Evolutionary conservation across 2,329 filamentous ascomycete species (phyloP), one percentile per base, ranked within the genome.

Genomic region (Blumeria hordei): DNA sequence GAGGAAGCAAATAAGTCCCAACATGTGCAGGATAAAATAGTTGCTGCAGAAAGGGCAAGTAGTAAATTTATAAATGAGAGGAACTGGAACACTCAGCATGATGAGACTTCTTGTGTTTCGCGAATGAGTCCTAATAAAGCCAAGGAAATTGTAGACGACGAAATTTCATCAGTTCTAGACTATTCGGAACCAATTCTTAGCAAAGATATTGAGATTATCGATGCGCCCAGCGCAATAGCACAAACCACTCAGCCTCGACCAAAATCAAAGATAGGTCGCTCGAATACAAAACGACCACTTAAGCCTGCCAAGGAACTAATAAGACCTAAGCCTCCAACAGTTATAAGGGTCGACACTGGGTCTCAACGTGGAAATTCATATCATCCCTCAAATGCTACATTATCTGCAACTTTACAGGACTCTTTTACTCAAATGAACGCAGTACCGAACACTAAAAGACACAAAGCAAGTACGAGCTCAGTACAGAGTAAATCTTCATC

Each of bases 311-410:
- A 81, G 63, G 79, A 83, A 43, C 62, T 71, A 0, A 60, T 67
- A 10, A 85, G 83, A 64, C 64, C 73, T 0, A 85, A 81, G 57
- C 77, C 76, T 0, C 83, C 81, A 7, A 85, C 83, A 3, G 77
- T 83, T 56, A 88, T 83, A 61, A 77, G 76, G 56, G 81, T 86
- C 57, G 83, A 82, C 59, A 80, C 78, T 54, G 75, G 75, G 21
- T 81, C 78, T 9, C 78, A 81, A 59, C 77, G 80, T 55, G 74
- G 75, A 56, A 75, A 80, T 54, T 77, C 80, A 56, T 74, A 76
- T 57, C 75, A 80, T 55, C 74, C 77, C 10, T 73, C 78, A 1
- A 77, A 76, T 57, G 74, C 73, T 49, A 69, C 74, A 12, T 67
- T 80, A 39, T 72, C 79, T 3, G 73, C 80, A 3, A 76, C 69